Percentiles rank a stretch among this genome's conserved stretches.
Conservation (phyloP, 257 asterid genomes). For the Solanum microdontum region DNA sequence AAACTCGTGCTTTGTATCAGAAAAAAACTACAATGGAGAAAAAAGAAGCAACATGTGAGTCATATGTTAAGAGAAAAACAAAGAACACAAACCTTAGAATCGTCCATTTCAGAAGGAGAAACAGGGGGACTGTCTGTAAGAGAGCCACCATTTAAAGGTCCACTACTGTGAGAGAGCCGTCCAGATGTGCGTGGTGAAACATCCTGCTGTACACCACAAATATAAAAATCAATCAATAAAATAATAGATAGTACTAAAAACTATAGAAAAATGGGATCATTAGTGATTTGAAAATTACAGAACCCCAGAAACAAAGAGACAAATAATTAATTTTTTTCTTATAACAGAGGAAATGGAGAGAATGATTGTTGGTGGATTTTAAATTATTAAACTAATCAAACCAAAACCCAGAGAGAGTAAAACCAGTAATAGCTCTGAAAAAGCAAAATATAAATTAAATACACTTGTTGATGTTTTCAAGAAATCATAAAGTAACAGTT, state of each 20-base stretch:
- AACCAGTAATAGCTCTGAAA: not conserved
- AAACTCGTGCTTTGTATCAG: conserved; percentile 34
- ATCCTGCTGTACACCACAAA: conserved; percentile 59
- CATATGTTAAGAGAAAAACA: not conserved
- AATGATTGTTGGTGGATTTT: conserved; percentile 7
- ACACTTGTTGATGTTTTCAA: conserved; percentile 5
- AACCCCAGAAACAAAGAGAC: not conserved
- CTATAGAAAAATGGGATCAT: not conserved
- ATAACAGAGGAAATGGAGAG: not conserved
- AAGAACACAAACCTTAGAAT: conserved; percentile 43
- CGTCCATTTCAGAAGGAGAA: conserved; percentile 83
- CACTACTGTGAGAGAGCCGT: conserved; percentile 94
- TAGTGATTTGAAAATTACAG: not conserved
- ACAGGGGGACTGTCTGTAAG: conserved; percentile 95
- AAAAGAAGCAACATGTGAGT: not conserved
- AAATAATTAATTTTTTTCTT: not conserved
- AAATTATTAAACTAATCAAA: not conserved
- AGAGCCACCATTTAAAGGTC: conserved; percentile 78
- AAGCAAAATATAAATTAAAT: not conserved
- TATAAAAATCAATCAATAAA: not conserved
- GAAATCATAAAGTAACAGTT: conserved; percentile 20
- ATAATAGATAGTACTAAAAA: not conserved
- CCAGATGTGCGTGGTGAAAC: conserved; percentile 98
- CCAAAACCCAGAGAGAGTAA: not conserved
- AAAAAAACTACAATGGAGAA: not conserved